A percentile compares a stretch with the other conserved stretches of the same genome.
phyloP scores from a whole-genome alignment of 129 eudicot genomes.

The Cynara cardunculus region DNA sequence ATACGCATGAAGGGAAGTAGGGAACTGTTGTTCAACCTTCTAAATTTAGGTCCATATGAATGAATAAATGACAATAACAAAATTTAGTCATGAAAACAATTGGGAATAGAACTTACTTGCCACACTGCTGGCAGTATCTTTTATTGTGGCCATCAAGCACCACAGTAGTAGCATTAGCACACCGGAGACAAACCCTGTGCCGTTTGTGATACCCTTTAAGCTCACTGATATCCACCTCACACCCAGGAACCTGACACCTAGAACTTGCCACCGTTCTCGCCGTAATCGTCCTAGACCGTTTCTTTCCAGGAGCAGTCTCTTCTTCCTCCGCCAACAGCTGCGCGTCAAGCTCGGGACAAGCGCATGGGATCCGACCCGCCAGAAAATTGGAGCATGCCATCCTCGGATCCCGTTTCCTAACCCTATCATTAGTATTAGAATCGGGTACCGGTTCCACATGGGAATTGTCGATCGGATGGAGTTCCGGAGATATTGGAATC shows the following conservation, averaged over 20 bases:
- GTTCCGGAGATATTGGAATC: conserved; percentile 5
- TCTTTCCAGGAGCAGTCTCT: conserved; percentile 62
- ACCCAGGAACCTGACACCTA: conserved; percentile 75
- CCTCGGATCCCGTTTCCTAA: conserved; percentile 82
- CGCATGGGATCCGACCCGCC: conserved; percentile 90
- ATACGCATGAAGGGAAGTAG: not conserved
- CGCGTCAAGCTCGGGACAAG: conserved; percentile 89
- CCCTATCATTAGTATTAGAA: conserved; percentile 25
- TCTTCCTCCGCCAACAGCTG: conserved; percentile 46
- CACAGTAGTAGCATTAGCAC: conserved; percentile 66
- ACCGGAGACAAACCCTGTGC: conserved; percentile 73
- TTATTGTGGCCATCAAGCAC: conserved; percentile 65
- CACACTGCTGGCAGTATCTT: conserved; percentile 97
- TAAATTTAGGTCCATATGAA: not conserved
- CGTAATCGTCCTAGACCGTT: conserved; percentile 41
- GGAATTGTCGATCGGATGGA: not conserved
- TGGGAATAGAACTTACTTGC: conserved; percentile 57
- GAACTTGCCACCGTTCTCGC: conserved; percentile 16
- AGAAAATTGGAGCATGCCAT: conserved; percentile 61
- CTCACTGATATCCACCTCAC: conserved; percentile 80
- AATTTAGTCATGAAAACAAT: not conserved
- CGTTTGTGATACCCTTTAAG: conserved; percentile 85
- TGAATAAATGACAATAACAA: not conserved
- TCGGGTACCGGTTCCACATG: conserved; percentile 2
- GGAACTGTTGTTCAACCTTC: not conserved